These are phyloP conservation scores for Debaryomycetaceae sp. DNA, from an alignment of 1,139 yeast species.

Conservation along the genomic window DNA sequence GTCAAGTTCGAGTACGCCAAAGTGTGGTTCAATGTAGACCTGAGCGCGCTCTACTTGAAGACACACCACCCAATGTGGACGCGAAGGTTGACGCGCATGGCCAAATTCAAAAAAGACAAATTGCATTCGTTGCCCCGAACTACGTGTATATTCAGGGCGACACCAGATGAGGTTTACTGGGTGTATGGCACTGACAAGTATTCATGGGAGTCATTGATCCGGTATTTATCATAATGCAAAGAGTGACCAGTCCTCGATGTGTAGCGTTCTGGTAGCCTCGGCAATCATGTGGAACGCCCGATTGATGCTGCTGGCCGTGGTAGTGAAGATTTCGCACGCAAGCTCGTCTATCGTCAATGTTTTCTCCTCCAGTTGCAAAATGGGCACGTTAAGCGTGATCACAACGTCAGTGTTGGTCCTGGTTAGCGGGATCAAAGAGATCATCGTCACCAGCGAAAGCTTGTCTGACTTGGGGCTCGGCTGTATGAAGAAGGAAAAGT, in stretches of 20 bases:
- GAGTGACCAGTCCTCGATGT: slow-evolving; percentile 24
- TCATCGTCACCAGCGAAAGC: slow-evolving; percentile 32
- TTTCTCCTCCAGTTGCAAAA: slow-evolving; percentile 5
- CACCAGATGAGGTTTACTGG: slow-evolving; percentile 5
- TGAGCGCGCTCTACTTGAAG: slow-evolving; percentile 6
- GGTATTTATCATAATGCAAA: slow-evolving; percentile 18
- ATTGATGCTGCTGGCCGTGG: slow-evolving; percentile 1
- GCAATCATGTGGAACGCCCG: too few species aligned
- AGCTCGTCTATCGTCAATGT: neutral
- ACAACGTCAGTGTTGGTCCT: slow-evolving; percentile 58
- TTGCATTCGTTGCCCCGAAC: neutral
- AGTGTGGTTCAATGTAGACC: neutral
- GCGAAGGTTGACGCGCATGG: slow-evolving; percentile 8
- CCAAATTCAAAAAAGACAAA: slow-evolving; percentile 6
- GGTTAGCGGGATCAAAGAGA: slow-evolving; percentile 50
- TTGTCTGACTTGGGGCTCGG: slow-evolving; percentile 17
- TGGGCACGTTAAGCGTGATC: slow-evolving; percentile 56
- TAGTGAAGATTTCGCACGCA: slow-evolving; percentile 4
- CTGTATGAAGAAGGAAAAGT: slow-evolving; percentile 5
- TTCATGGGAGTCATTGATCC: slow-evolving; percentile 2
- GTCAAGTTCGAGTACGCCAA: neutral
- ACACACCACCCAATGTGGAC: slow-evolving; percentile 9
- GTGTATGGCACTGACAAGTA: slow-evolving; percentile 6
- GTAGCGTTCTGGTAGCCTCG: neutral
- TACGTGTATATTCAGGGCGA: slow-evolving; percentile 3